Percentiles rank a stretch among this genome's conserved stretches.
Conservation (phyloP, 257 asterid species). For the Ophiorrhiza pumila region DNA sequence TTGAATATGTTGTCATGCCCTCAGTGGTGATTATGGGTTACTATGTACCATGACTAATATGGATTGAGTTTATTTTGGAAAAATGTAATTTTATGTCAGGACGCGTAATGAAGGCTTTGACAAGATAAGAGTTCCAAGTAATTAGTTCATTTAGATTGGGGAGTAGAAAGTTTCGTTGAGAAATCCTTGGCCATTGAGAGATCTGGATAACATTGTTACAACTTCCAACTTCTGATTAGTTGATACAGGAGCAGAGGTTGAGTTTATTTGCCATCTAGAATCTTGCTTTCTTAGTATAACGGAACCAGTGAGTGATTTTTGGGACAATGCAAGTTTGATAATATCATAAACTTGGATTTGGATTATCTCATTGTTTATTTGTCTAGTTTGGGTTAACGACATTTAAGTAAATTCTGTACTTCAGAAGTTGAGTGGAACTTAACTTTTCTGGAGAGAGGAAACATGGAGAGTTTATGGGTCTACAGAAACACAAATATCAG, state of each 20-base stretch:
- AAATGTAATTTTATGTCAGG: no score
- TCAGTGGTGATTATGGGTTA: no score
- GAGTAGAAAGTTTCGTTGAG: no score
- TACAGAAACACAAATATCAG: not conserved
- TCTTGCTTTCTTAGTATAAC: no score
- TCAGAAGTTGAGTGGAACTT: not conserved
- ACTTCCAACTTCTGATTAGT: not conserved
- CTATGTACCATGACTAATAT: no score
- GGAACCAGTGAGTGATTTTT: not conserved
- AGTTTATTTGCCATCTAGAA: not conserved
- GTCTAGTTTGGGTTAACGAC: not conserved
- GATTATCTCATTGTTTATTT: not conserved
- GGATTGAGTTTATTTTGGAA: no score
- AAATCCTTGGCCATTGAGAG: not conserved
- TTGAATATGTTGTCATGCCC: no score
- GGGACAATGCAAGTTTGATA: not conserved
- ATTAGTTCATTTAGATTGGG: no score
- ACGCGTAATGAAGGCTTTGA: no score
- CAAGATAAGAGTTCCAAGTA: no score
- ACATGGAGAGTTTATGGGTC: not conserved
- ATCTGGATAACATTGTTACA: not conserved
- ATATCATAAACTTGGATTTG: not conserved
- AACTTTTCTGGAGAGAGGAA: not conserved
- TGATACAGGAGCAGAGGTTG: not conserved
- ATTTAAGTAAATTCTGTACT: not conserved